Base-by-base conservation (phyloP, 108 stramenopile species). In the Pseudonitzschia pungens region DNA sequence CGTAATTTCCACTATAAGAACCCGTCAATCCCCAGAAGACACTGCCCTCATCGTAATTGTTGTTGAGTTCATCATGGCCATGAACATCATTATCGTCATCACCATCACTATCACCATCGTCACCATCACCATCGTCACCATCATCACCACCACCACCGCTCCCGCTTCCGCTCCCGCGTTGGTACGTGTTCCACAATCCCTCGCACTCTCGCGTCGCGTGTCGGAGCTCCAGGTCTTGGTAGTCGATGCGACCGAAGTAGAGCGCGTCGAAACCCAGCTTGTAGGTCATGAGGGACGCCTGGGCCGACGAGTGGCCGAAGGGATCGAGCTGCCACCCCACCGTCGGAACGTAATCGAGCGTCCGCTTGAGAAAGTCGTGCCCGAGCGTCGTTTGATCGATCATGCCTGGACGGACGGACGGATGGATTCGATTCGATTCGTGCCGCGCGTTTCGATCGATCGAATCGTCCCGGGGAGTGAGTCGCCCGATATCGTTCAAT, bases 321-420 rank as follows among this genome's bases (percentile, higher is more conserved):
- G 98, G 98, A 86, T 99, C 98, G 31, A 97, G 81, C 75, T 98
- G 97, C 97, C 97, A 98, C 10, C 91, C 95, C 14, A 95, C 95
- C 14, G 70, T 88, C 24, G 98, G 98, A 26, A 91, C 74, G 28
- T 83, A 83, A 5, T 93, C 96, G 59, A 99, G 81, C 77, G 94
- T 91, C 42, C 59, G 41, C 28, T 72, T 74, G 42, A 99, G 73
- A 71, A 97, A 98, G 22, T 70, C 58, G 75, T 98, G 97, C 0
- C 98, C 98, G 41, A 96, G 80, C 18, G 96, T 94, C 4, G 97
- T 98, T 70, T 98, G 96, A 83, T 99, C 98, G 64, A 99, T 90
- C 97, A 98, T 98, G 54, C 54, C 45, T 48, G 36, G 36, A 36
- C n/a, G n/a, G n/a, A n/a, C n/a, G n/a, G n/a, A n/a, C n/a, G n/a